Evolutionary conservation across 768 basidiomycete species (phyloP).

Genomic region (Mycena metata): DNA sequence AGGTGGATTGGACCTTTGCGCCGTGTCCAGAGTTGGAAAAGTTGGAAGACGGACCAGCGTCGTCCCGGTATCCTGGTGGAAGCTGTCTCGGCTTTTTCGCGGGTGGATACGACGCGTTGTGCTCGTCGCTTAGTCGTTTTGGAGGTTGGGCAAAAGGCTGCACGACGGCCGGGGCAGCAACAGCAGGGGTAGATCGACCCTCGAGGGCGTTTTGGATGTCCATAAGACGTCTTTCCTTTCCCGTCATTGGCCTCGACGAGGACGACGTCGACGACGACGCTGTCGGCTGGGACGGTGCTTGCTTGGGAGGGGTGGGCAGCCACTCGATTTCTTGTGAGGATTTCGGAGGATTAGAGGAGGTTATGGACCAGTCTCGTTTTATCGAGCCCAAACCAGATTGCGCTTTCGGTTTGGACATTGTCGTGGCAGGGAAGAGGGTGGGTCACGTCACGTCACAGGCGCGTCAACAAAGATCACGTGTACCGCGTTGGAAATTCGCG

Average conservation of each 20-base stretch:
- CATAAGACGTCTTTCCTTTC: constrained; percentile 60
- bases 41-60: constrained; percentile 43
- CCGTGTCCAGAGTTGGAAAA: constrained; percentile 36
- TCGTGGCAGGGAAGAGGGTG: constrained; percentile 14
- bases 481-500: constrained; percentile 2
- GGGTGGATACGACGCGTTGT: constrained; percentile 44
- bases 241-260: constrained; percentile 43
- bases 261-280: too few species aligned
- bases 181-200: constrained; percentile 37
- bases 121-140: constrained; percentile 53
- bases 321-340: constrained; percentile 62
- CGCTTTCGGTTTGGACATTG: constrained; percentile 51
- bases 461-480: constrained; percentile 16
- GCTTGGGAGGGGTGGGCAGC: constrained; percentile 53
- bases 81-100: constrained; percentile 71
- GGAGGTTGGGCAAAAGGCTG: constrained; percentile 42
- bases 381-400: constrained; percentile 74
- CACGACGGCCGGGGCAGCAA: constrained; percentile 34
- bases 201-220: constrained; percentile 71
- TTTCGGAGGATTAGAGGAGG: constrained; percentile 42
- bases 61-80: constrained; percentile 62
- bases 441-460: constrained; percentile 7
- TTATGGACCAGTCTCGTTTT: constrained; percentile 73
- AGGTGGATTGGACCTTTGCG: constrained; percentile 26
- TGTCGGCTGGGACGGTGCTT: constrained; percentile 19